Evolutionary conservation across 192 early-diverging fungal genomes (phyloP), one percentile per base, ranked within the genome.

Genomic region (Helicostylum pulchrum): DNA sequence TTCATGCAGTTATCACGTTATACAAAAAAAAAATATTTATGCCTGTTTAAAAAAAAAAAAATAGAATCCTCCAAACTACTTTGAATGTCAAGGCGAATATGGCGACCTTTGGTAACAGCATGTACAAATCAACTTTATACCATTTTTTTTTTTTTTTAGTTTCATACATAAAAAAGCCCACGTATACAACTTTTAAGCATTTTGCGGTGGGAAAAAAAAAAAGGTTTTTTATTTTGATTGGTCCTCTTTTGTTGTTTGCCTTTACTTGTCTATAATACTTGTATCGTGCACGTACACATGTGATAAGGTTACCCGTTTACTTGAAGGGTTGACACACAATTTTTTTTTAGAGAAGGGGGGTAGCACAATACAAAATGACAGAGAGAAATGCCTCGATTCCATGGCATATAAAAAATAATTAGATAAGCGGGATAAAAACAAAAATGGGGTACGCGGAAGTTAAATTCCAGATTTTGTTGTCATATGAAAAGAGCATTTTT

Each of bases 11-110:
- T 49, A 49, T 20, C 20, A 49, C 48, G 15, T 49, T 21, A 52
- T 52, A 52, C 50, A 26, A 53, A n/a, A n/a, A n/a, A n/a, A n/a
- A 50, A 11, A 53, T 31, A 54, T 54, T n/a, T n/a, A 54, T 48
- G 12, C 14, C 3, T 17, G 3, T 48, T 19, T 17, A n/a, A n/a
- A n/a, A n/a, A n/a, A n/a, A n/a, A n/a, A n/a, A n/a, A n/a, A n/a
- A n/a, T 14, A 59, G 57, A 59, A 59, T 12, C 42, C 43, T n/a
- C 19, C 6, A 17, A n/a, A 17, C 8, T 12, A 15, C 30, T 45
- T 15, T 17, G 57, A 59, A 10, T 12, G 32, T 46, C 42, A 59
- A 59, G 57, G 57, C 5, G 57, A 46, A 44, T 46, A 59, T 59
- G 57, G 57, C 10, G 19, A 59, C 11, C 23, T 59, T 11, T 59